Percentiles rank a stretch among this genome's conserved stretches.
Conservation (phyloP, 371 early-diverging fungal genomes). For the Lichtheimia hyalospora region DNA sequence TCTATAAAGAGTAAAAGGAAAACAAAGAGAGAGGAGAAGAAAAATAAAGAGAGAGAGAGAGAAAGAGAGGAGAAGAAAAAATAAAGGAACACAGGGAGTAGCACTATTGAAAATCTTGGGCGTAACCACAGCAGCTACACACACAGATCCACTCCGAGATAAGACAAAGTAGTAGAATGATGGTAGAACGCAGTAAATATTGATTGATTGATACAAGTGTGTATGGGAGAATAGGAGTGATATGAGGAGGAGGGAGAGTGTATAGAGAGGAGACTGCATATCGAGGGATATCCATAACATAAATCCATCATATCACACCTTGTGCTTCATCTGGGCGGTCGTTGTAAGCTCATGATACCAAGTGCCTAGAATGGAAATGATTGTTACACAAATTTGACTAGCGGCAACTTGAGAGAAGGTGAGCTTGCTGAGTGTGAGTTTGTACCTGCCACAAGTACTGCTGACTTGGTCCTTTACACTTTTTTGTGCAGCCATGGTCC, state of each 20-base stretch:
- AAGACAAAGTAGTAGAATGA: background rate
- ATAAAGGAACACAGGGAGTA: background rate
- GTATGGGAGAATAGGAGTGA: background rate
- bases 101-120: background rate
- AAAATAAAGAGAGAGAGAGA: background rate
- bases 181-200: background rate
- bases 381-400: background rate
- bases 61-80: background rate
- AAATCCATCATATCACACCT: too few relatives aligned
- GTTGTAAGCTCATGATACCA: background rate
- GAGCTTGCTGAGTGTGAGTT: background rate
- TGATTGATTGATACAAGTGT: background rate
- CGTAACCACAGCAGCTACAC: background rate
- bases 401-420: too few relatives aligned
- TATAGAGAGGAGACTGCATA: background rate
- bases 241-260: background rate
- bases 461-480: background rate
- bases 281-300: too few relatives aligned
- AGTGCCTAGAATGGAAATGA: background rate
- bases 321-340: too few relatives aligned
- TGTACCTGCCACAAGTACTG: background rate
- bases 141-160: background rate
- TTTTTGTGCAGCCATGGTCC: slow-evolving; percentile 26
- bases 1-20: slow-evolving; percentile 8
- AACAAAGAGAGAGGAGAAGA: background rate